These are phyloP conservation scores for Dipodascopsis uninucleata DNA, from an alignment of 805 yeast species.

Conservation along the genomic window DNA sequence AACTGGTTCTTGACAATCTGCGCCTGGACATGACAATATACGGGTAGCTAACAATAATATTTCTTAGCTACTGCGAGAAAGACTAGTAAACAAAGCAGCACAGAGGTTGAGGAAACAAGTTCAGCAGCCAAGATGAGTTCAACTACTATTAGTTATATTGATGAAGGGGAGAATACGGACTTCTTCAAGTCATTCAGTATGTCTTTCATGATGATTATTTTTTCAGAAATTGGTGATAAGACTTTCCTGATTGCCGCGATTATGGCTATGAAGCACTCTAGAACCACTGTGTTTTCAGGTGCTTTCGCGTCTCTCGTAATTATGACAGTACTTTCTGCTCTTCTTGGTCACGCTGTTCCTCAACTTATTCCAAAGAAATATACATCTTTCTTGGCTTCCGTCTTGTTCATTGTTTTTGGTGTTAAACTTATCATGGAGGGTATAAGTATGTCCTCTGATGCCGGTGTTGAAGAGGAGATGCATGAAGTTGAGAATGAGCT, in stretches of 20 bases:
- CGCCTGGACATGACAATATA: no score
- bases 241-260: constrained; percentile 94
- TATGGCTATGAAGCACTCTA: constrained; percentile 94
- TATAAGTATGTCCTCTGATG: constrained; percentile 63
- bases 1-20: no score
- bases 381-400: constrained; percentile 79
- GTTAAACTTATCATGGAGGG: constrained; percentile 70
- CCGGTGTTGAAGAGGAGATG: constrained; percentile 91
- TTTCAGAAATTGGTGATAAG: constrained; percentile 97
- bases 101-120: no score
- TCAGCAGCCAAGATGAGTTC: no score
- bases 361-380: constrained; percentile 71
- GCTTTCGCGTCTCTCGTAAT: constrained; percentile 79
- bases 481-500: constrained; percentile 97
- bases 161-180: no score
- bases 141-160: no score
- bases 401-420: constrained; percentile 80
- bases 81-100: no score
- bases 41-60: no score
- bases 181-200: constrained; percentile 48
- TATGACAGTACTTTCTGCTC: constrained; percentile 88
- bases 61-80: no score
- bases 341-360: constrained; percentile 90
- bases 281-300: constrained; percentile 79
- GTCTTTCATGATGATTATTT: constrained; percentile 85